phyloP scores from a whole-genome alignment of 2,329 filamentous ascomycete genomes.

The Stachybotrys elegans region DNA sequence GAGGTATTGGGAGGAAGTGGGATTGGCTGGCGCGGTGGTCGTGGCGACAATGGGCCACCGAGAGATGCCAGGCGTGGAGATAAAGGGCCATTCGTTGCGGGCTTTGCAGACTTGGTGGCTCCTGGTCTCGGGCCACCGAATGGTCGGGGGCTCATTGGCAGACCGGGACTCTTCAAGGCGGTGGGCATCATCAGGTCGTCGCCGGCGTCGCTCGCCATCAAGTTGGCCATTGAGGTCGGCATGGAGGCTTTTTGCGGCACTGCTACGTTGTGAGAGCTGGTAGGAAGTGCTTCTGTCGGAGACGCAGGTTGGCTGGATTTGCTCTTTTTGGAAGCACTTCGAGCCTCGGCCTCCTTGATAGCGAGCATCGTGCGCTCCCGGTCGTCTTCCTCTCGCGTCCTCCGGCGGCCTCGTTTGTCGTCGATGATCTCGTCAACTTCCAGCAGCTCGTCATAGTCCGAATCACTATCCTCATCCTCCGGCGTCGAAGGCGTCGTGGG shows the following conservation, averaged over 20 bases:
- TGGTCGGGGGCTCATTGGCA: slow-evolving; percentile 57
- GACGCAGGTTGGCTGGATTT: slow-evolving; percentile 35
- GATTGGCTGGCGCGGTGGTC: slow-evolving; percentile 67
- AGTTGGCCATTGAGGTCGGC: too few relatives aligned
- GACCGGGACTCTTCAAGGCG: slow-evolving; percentile 52
- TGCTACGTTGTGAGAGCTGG: slow-evolving; percentile 29
- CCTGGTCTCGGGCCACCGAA: slow-evolving; percentile 24
- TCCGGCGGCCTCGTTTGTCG: slow-evolving; percentile 66
- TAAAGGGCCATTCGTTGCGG: slow-evolving; percentile 54
- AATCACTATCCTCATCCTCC: slow-evolving; percentile 66
- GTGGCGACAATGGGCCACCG: slow-evolving; percentile 57
- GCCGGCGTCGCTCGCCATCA: slow-evolving; percentile 46
- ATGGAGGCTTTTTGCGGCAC: too few relatives aligned
- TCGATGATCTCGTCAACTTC: slow-evolving; percentile 61
- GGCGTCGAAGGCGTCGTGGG: slow-evolving; percentile 14
- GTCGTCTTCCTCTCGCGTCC: slow-evolving; percentile 86
- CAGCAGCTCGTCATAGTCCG: slow-evolving; percentile 76
- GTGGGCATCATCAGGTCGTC: slow-evolving; percentile 26
- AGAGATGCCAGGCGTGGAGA: slow-evolving; percentile 52
- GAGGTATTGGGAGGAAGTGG: slow-evolving; percentile 67
- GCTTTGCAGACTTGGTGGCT: slow-evolving; percentile 44
- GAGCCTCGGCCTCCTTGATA: slow-evolving; percentile 60
- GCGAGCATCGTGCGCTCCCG: slow-evolving; percentile 66
- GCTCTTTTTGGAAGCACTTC: slow-evolving; percentile 71
- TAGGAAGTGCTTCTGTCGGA: slow-evolving; percentile 24